Percentiles rank a stretch among this genome's conserved stretches.
Conservation (phyloP, 306 rosid species). For the Ceratonia siliqua region DNA sequence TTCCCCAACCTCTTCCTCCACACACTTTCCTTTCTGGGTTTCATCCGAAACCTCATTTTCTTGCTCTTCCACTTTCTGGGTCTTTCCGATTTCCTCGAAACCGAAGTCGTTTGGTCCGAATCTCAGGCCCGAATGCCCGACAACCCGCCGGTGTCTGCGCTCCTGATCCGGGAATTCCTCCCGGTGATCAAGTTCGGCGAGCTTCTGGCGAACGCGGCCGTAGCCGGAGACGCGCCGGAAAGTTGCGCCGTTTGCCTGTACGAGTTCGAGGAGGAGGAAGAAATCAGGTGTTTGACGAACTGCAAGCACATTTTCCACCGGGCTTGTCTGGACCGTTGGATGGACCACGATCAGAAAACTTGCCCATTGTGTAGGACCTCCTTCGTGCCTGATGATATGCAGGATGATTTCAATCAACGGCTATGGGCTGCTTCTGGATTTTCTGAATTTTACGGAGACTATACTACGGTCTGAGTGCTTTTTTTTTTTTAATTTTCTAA, state of each 20-base stretch:
- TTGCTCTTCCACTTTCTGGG: constrained; percentile 62
- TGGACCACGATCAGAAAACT: constrained; percentile 87
- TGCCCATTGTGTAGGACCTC: constrained; percentile 87
- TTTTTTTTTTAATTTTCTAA: background rate
- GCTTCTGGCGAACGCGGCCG: constrained; percentile 18
- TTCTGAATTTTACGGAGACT: constrained; percentile 45
- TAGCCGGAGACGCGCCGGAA: constrained; percentile 38
- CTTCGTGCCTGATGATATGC: constrained; percentile 61
- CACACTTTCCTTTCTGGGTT: constrained; percentile 60
- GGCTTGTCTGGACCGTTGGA: constrained; percentile 90
- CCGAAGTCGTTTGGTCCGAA: constrained; percentile 53
- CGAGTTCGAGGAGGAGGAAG: constrained; percentile 69
- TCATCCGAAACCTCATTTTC: constrained; percentile 54
- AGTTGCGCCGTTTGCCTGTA: constrained; percentile 79
- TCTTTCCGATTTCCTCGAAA: constrained; percentile 68
- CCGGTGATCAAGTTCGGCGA: constrained; percentile 58
- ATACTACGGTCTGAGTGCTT: constrained; percentile 37
- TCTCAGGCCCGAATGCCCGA: constrained; percentile 27
- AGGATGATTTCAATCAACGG: constrained; percentile 64
- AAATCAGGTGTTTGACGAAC: constrained; percentile 75
- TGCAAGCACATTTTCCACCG: constrained; percentile 88
- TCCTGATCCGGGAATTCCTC: constrained; percentile 69
- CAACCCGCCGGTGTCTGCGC: constrained; percentile 54
- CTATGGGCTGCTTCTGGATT: constrained; percentile 67
- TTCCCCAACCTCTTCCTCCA: constrained; percentile 68